Percentiles rank a stretch among this genome's conserved stretches.
Conservation (phyloP, 805 yeast species). For the Kuraishia capsulata region DNA sequence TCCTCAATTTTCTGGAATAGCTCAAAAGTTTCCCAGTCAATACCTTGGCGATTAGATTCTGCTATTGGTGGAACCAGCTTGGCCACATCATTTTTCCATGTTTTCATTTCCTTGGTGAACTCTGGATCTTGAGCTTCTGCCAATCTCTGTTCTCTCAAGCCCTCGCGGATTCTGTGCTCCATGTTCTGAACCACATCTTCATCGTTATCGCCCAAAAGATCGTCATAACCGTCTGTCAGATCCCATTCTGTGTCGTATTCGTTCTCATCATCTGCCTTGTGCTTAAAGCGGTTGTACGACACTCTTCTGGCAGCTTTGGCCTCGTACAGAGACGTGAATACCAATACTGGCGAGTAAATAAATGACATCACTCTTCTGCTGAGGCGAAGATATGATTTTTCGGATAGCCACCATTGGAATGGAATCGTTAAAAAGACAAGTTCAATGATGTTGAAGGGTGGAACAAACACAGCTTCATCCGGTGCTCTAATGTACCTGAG, state of each 20-base stretch:
- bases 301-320: conserved; percentile 60
- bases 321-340: conserved; percentile 55
- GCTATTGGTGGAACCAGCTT: conserved; percentile 49
- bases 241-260: conserved; percentile 78
- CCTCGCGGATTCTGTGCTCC: conserved; percentile 21
- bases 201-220: conserved; percentile 19
- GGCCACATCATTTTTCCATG: conserved; percentile 44
- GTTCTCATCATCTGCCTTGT: conserved; percentile 69
- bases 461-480: conserved; percentile 75
- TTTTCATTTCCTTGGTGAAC: conserved; percentile 38
- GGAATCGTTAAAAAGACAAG: conserved; percentile 37
- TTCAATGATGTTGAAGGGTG: conserved; percentile 77
- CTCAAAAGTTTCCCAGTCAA: conserved; percentile 57
- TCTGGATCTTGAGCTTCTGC: conserved; percentile 68
- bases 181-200: conserved; percentile 15
- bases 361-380: conserved; percentile 52
- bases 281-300: conserved; percentile 55
- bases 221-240: conserved; percentile 63
- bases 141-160: conserved; percentile 39
- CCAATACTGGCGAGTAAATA: conserved; percentile 60
- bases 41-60: conserved; percentile 42
- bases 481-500: conserved; percentile 82
- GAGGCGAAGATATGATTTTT: conserved; percentile 23
- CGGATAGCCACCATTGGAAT: conserved; percentile 25
- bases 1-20: conserved; percentile 43